These are phyloP conservation scores for Pseudogymnoascus sp. DNA, from an alignment of 2,329 filamentous ascomycete genomes.

Conservation along the genomic window DNA sequence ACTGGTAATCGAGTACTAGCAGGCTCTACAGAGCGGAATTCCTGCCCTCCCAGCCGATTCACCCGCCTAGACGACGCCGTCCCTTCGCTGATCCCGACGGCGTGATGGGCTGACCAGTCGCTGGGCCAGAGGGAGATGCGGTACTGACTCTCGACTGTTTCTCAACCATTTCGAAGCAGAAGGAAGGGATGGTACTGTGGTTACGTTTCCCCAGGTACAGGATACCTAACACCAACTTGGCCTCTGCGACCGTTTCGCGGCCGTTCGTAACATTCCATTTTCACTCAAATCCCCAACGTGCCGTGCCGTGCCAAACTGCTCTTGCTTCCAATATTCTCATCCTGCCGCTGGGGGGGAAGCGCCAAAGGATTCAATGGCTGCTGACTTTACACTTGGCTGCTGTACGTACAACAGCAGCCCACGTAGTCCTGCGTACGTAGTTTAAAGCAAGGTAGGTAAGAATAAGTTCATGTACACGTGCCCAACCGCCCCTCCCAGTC, in stretches of 20 bases:
- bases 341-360: not conserved
- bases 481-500: conserved; percentile 1
- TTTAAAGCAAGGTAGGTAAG: not conserved
- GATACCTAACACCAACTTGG: not conserved
- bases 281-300: not conserved
- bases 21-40: too few species aligned
- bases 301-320: not conserved
- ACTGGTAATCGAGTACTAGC: too few species aligned
- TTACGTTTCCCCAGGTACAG: not conserved
- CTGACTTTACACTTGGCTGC: not conserved
- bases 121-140: not conserved
- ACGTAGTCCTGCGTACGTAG: not conserved
- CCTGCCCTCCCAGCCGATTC: not conserved
- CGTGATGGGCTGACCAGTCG: not conserved
- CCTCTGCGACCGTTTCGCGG: not conserved
- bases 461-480: not conserved
- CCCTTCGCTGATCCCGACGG: not conserved
- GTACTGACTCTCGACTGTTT: not conserved
- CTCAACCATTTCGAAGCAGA: not conserved
- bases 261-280: not conserved
- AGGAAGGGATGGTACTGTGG: not conserved
- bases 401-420: too few species aligned
- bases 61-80: not conserved
- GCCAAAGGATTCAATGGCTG: not conserved
- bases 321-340: not conserved